A percentile compares a stretch with the other conserved stretches of the same genome.
These are phyloP conservation scores for Spathaspora passalidarum DNA, from an alignment of 805 yeast species.

Conservation along the genomic window DNA sequence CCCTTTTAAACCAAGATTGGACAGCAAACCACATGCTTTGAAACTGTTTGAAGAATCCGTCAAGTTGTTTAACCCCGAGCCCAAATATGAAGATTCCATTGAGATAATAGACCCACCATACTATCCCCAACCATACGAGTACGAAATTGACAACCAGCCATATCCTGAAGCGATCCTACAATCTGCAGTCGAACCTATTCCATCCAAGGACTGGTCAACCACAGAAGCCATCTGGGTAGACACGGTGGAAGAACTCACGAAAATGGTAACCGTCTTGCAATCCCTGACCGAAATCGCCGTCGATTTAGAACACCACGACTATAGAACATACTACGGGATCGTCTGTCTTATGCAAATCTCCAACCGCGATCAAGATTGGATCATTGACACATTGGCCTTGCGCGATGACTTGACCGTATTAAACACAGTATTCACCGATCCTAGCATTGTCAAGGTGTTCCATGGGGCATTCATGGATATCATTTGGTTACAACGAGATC, in stretches of 20 bases:
- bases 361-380: slow-evolving; percentile 75
- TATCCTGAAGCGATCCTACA: slow-evolving; percentile 59
- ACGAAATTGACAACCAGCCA: slow-evolving; percentile 66
- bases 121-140: slow-evolving; percentile 76
- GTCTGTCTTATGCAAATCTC: slow-evolving; percentile 93
- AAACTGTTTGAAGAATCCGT: slow-evolving; percentile 53
- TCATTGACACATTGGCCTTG: slow-evolving; percentile 79
- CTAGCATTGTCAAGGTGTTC: slow-evolving; percentile 76
- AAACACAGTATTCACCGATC: slow-evolving; percentile 78
- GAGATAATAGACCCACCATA: slow-evolving; percentile 50
- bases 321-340: slow-evolving; percentile 83
- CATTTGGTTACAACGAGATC: slow-evolving; percentile 93
- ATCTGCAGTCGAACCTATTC: slow-evolving; percentile 39
- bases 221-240: slow-evolving; percentile 74
- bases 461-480: slow-evolving; percentile 98
- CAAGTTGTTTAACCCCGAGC: slow-evolving; percentile 25
- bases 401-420: slow-evolving; percentile 66
- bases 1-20: slow-evolving; percentile 78
- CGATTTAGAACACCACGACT: slow-evolving; percentile 95
- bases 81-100: slow-evolving; percentile 18
- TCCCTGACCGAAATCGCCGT: slow-evolving; percentile 70
- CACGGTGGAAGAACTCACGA: slow-evolving; percentile 44
- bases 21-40: slow-evolving; percentile 69
- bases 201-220: slow-evolving; percentile 61
- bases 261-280: slow-evolving; percentile 54